A percentile compares a stretch with the other conserved stretches of the same genome.
phyloP scores from a whole-genome alignment of 2,329 filamentous ascomycete genomes.

The Lithohypha guttulata region DNA sequence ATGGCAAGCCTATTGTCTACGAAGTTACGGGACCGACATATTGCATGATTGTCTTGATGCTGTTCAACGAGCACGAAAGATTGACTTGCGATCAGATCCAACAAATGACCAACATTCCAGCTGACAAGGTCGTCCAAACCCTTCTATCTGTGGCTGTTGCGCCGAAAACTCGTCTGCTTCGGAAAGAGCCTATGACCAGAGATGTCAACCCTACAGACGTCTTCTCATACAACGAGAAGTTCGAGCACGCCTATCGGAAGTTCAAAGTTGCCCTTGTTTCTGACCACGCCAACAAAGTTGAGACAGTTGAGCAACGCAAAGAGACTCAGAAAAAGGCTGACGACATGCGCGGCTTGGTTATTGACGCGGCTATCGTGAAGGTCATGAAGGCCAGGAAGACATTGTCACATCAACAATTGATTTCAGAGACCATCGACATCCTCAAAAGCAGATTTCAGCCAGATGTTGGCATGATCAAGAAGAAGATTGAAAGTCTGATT shows the following conservation, averaged over 20 bases:
- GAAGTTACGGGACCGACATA: conserved; percentile 89
- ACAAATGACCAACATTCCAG: conserved; percentile 66
- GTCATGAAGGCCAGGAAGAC: conserved; percentile 46
- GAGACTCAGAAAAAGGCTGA: conserved; percentile 41
- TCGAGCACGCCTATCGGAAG: conserved; percentile 70
- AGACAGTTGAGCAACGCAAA: conserved; percentile 53
- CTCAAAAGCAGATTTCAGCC: conserved; percentile 39
- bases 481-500: conserved; percentile 42
- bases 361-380: conserved; percentile 43
- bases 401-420: conserved; percentile 37
- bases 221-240: conserved; percentile 74
- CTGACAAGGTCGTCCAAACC: conserved; percentile 61
- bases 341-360: conserved; percentile 38
- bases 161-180: conserved; percentile 69
- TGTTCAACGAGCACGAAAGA: conserved; percentile 68
- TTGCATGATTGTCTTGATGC: conserved; percentile 75
- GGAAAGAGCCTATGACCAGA: conserved; percentile 71
- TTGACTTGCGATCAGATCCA: conserved; percentile 69
- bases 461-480: conserved; percentile 44
- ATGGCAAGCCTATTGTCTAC: conserved; percentile 65
- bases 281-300: conserved; percentile 67
- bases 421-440: conserved; percentile 41
- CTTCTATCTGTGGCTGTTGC: conserved; percentile 73
- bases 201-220: conserved; percentile 63
- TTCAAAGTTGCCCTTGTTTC: conserved; percentile 74